Base-by-base conservation (phyloP, 2,329 filamentous ascomycete genomes). In the Alternaria sp. region DNA sequence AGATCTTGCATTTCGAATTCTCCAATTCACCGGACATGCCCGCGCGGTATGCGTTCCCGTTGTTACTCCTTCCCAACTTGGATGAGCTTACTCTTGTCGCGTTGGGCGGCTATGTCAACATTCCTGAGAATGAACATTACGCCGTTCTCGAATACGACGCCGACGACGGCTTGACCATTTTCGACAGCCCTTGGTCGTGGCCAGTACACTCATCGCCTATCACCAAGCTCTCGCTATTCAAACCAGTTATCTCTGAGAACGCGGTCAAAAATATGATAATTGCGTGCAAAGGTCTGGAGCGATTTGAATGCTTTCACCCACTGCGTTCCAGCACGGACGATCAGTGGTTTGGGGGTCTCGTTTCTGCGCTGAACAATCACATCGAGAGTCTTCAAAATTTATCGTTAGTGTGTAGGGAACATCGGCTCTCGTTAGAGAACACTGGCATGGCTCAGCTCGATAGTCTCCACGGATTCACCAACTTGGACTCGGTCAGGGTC, bases 1-100 rank as follows among this genome's bases (percentile, higher is more conserved):
- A 40, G 36, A 40, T 3, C 1, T 6, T 40, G 3, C 9, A 40
- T 5, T 3, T 40, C 32, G 32, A 40, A 3, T n/a, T 40, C 32
- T n/a, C 15, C 4, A 1, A 8, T 1, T 2, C 13, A n/a, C 15
- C 32, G 13, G 1, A 10, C 9, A 40, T 4, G 15, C 1, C 8
- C 4, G 15, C 9, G 3, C 36, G 15, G 36, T 40, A 10, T 17
- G 36, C 15, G 4, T 2, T 40, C 4, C 36, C 36, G 8, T 17
- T 40, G 3, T 40, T 40, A 17, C 36, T 40, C 9, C n/a, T 40
- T 17, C 36, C 36, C 36, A 17, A 5, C 15, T 40, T 40, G 36
- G 36, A 40, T 3, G 36, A 40, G n/a, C 36, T 40, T 40, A 40
- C 36, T 40, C 15, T 40, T 17, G 32, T 40, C 32, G 32, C 32